Evolutionary conservation across 2,329 filamentous ascomycete genomes (phyloP), one percentile per base, ranked within the genome.

Genomic region (Trichoderma breve): DNA sequence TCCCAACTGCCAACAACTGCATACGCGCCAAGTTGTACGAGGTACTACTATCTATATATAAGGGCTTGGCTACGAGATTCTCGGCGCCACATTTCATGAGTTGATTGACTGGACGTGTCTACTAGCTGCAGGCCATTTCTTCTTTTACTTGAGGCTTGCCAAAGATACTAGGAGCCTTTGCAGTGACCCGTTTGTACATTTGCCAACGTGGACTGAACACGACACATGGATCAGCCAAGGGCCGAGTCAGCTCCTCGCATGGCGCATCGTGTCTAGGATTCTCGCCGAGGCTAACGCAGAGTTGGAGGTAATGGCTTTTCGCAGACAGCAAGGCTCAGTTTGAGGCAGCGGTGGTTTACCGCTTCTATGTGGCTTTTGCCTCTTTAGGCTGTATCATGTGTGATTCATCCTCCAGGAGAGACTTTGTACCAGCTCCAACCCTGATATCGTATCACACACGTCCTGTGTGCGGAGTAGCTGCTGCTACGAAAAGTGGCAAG

Each of bases 201-300:
- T 30, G 36, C 53, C 66, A 9, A 61, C 21, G 66, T 36, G 57
- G 66, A 62, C 12, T 53, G 36, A 36, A 62, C 57, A 69, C 66
- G 57, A 53, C 57, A 69, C 39, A 39, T 15, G 26, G 36, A 43
- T 26, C 36, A 69, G 36, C 55, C 36, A 51, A 53, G 39, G 39
- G 57, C 28, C 66, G 66, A 69, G 66, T 69, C 66, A 69, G 66
- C 66, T 36, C 39, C 21, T 69, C 28, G 66, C 66, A 69, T 69
- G 15, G 57, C 15, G 39, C 66, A 69, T 61, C 36, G 39, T 39
- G n/a, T 69, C 28, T 34, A 30, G 55, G 14, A 4, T 53, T 55
- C 21, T 62, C 55, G 55, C 30, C 66, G 39, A 62, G n/a, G 55
- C 57, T 53, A 61, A 4, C 21, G 36, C 39, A 61, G 39, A 53